A percentile compares a stretch with the other conserved stretches of the same genome.
Evolutionary conservation across 2,329 filamentous ascomycete genomes (phyloP).

Genomic region (Calonectria multiphialidica): DNA sequence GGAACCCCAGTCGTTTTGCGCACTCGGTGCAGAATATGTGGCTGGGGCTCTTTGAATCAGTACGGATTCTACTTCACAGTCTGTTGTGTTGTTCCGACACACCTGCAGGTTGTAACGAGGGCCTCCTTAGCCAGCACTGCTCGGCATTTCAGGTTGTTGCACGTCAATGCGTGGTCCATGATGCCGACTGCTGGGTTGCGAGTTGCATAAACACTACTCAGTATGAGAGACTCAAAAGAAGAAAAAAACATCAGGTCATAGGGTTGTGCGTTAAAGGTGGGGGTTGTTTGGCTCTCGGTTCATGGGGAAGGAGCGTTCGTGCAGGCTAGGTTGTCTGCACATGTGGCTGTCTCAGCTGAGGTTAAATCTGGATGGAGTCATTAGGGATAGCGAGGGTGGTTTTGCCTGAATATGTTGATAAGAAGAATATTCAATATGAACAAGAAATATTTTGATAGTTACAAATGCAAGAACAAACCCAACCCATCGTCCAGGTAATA

Average conservation of each 20-base stretch:
- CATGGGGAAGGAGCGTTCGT: neutral
- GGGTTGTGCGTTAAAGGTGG: neutral
- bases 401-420: neutral
- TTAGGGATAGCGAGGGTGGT: neutral
- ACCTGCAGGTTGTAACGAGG: constrained; percentile 92
- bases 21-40: constrained; percentile 90
- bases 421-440: neutral
- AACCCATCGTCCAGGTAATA: neutral
- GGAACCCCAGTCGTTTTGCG: constrained; percentile 74
- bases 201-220: neutral
- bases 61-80: neutral
- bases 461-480: neutral
- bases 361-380: neutral
- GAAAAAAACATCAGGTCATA: neutral
- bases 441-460: neutral
- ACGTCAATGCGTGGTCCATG: constrained; percentile 83
- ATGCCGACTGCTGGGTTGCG: neutral
- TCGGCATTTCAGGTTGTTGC: constrained; percentile 85
- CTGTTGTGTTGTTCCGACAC: neutral
- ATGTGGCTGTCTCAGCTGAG: neutral
- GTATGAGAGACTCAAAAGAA: neutral
- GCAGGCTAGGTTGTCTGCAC: neutral
- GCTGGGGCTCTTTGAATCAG: constrained; percentile 54
- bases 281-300: neutral
- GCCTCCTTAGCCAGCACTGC: constrained; percentile 76